Percentiles rank a stretch among this genome's conserved stretches.
phyloP scores from a whole-genome alignment of 164 flowering plant species.

The Protea cynaroides region DNA sequence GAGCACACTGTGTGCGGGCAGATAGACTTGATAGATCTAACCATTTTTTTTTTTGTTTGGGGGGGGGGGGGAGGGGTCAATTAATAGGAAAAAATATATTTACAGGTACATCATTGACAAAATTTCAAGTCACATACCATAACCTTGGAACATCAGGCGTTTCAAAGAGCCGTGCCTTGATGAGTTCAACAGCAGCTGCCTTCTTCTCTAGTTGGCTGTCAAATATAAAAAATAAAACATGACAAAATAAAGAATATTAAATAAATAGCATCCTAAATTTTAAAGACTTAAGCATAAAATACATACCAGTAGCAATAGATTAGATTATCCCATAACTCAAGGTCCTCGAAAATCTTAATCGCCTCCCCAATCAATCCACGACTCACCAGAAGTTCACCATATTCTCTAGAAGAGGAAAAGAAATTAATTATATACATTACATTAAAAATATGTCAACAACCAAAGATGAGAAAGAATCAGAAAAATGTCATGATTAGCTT shows the following conservation, averaged over 20 bases:
- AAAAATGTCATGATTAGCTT: too few species aligned
- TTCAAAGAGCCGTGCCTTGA: conserved; percentile 56
- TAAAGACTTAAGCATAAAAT: not conserved
- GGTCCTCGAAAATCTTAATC: conserved; percentile 66
- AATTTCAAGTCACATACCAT: conserved; percentile 50
- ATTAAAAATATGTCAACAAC: not conserved
- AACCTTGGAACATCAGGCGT: conserved; percentile 73
- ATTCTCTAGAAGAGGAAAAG: conserved; percentile 45
- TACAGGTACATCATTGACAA: too few species aligned
- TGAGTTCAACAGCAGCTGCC: conserved; percentile 91
- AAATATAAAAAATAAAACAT: conserved; percentile 4
- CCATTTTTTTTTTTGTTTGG: too few species aligned
- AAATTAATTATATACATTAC: not conserved
- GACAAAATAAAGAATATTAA: conserved; percentile 3
- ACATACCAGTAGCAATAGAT: conserved; percentile 72
- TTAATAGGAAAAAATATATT: too few species aligned
- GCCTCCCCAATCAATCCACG: conserved; percentile 93
- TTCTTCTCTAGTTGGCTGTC: conserved; percentile 75
- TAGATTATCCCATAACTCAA: conserved; percentile 96
- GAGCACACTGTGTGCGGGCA: too few species aligned
- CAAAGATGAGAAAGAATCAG: not conserved
- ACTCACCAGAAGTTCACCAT: conserved; percentile 73
- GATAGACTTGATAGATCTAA: too few species aligned
- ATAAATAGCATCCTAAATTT: not conserved
- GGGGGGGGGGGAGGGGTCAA: too few species aligned